Percentiles rank a stretch among this genome's conserved stretches.
phyloP scores from a whole-genome alignment of 2,329 filamentous ascomycete genomes.

The Purpureocillium takamizusanense region DNA sequence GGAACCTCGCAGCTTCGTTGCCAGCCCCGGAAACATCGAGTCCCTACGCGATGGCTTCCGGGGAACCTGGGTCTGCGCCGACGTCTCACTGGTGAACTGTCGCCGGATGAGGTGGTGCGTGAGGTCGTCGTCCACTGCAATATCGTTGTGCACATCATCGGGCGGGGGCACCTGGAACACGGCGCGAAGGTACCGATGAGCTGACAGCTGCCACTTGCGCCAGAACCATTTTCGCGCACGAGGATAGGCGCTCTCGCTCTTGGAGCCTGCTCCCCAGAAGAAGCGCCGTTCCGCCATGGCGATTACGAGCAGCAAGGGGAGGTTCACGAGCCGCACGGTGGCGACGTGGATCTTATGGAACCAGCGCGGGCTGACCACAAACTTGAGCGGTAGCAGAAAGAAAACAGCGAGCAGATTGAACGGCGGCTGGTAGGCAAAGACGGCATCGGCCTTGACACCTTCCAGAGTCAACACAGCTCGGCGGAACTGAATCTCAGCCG shows the following conservation, averaged over 20 bases:
- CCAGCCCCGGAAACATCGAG: conserved; percentile 46
- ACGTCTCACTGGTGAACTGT: conserved; percentile 41
- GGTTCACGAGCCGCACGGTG: conserved; percentile 63
- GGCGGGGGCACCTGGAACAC: conserved; percentile 67
- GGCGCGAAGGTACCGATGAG: conserved; percentile 61
- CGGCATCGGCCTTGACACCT: conserved; percentile 75
- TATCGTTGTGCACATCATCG: conserved; percentile 46
- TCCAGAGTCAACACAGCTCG: conserved; percentile 75
- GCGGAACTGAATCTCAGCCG: conserved; percentile 77
- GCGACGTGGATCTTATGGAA: conserved; percentile 86
- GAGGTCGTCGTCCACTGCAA: conserved; percentile 49
- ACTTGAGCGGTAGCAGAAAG: conserved; percentile 67
- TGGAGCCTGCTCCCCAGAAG: conserved; percentile 43
- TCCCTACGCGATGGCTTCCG: conserved; percentile 37
- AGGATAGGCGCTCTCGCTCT: conserved; percentile 11
- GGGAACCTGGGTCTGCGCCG: conserved; percentile 17
- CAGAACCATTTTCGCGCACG: conserved; percentile 43
- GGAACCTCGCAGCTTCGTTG: conserved; percentile 37
- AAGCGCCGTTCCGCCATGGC: conserved; percentile 60
- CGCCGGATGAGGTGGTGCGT: conserved; percentile 48
- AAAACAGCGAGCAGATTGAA: conserved; percentile 75
- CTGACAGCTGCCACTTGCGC: conserved; percentile 59
- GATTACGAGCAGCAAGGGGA: conserved; percentile 65
- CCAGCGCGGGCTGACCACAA: conserved; percentile 70
- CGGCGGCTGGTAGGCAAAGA: conserved; percentile 75